Conservation (phyloP, 345 rosid species). For the Isatis tinctoria region DNA sequence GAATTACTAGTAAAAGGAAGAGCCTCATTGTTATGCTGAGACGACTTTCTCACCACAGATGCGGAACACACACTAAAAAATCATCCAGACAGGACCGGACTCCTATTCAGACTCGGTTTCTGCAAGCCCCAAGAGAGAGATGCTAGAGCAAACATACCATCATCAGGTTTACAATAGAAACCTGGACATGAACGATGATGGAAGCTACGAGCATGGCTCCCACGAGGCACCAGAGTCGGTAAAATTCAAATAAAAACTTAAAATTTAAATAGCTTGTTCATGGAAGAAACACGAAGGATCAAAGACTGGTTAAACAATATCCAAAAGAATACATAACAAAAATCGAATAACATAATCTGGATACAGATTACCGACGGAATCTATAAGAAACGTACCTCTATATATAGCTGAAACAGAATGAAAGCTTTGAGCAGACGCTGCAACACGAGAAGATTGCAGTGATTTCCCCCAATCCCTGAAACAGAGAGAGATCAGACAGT, state of each 20-base stretch:
- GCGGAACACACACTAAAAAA: too few species aligned
- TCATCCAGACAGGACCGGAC: too few species aligned
- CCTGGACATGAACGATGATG: slow-evolving; percentile 48
- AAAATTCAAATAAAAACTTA: slow-evolving; percentile 15
- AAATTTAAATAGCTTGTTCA: neutral
- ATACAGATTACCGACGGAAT: too few species aligned
- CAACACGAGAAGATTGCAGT: slow-evolving; percentile 37
- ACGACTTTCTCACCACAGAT: too few species aligned
- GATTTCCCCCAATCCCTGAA: slow-evolving; percentile 47
- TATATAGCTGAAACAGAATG: slow-evolving; percentile 37
- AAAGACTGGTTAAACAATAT: neutral
- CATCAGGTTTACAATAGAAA: too few species aligned
- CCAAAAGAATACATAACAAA: neutral
- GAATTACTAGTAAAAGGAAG: too few species aligned
- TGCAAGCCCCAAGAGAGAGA: too few species aligned
- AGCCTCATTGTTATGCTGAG: too few species aligned
- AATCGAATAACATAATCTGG: neutral
- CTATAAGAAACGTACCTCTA: slow-evolving; percentile 37
- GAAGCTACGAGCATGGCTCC: slow-evolving; percentile 45
- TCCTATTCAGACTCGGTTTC: too few species aligned
- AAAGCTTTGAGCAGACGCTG: slow-evolving; percentile 36
- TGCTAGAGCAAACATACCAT: too few species aligned
- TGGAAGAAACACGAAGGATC: neutral
- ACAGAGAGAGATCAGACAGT: slow-evolving; percentile 5
- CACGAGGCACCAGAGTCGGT: slow-evolving; percentile 42